These are phyloP conservation scores for Agaricales sp. DNA, from an alignment of 1,284 basidiomycete species.

Conservation along the genomic window DNA sequence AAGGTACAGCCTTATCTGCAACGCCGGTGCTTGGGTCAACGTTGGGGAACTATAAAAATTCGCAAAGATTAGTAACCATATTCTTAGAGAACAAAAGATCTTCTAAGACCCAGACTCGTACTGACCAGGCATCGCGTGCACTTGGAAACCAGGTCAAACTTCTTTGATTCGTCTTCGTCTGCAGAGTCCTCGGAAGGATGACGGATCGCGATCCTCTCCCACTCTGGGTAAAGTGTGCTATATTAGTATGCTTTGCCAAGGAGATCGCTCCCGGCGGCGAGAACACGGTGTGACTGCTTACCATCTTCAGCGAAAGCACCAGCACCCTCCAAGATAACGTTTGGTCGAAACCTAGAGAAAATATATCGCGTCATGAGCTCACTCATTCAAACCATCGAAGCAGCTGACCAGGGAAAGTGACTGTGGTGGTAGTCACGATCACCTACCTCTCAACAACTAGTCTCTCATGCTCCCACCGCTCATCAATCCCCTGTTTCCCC, in stretches of 20 bases:
- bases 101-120: conserved; percentile 9
- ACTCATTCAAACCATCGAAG: conserved; percentile 1
- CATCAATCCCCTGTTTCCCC: conserved; percentile 44
- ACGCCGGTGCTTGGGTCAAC: conserved; percentile 52
- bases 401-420: too few species aligned
- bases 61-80: conserved; percentile 4
- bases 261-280: too few species aligned
- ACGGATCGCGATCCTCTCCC: conserved; percentile 49
- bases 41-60: conserved; percentile 50
- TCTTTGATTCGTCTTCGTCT: conserved; percentile 12
- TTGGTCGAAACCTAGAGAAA: conserved; percentile 58
- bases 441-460: conserved; percentile 50
- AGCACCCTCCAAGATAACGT: conserved; percentile 54
- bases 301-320: conserved; percentile 38
- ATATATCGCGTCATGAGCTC: conserved; percentile 11
- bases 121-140: conserved; percentile 64
- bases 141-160: conserved; percentile 50
- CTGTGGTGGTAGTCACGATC: too few species aligned
- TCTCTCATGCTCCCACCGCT: conserved; percentile 43
- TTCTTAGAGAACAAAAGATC: conserved; percentile 4
- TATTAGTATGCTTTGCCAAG: conserved; percentile 9
- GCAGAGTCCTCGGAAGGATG: conserved; percentile 19
- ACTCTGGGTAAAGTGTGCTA: conserved; percentile 12
- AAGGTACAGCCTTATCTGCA: conserved; percentile 64
- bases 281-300: neutral